These are phyloP conservation scores for Penicillium sp. DNA, from an alignment of 2,329 filamentous ascomycete species.

Conservation along the genomic window DNA sequence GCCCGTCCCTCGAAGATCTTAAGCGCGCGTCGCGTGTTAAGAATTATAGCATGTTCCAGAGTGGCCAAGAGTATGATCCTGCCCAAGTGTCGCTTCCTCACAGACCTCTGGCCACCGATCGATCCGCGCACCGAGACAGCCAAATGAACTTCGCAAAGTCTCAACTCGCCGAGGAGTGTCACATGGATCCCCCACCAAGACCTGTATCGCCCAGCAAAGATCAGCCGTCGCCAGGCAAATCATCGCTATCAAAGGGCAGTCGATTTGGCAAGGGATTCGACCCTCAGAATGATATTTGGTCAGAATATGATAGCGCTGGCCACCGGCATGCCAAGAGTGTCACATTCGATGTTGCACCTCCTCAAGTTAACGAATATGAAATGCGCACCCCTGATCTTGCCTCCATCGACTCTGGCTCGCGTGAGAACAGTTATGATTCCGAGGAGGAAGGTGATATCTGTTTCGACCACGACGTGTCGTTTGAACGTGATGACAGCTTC, in stretches of 20 bases:
- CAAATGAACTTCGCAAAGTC: conserved; percentile 70
- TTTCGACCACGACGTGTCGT: conserved; percentile 58
- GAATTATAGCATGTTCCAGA: conserved; percentile 96
- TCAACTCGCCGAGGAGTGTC: conserved; percentile 24
- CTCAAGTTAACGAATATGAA: conserved; percentile 96
- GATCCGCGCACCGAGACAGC: conserved; percentile 60
- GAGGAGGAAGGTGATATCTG: conserved; percentile 70
- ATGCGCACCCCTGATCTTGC: conserved; percentile 97
- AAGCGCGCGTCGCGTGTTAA: conserved; percentile 94
- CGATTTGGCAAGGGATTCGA: conserved; percentile 64
- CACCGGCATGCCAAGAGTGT: conserved; percentile 94
- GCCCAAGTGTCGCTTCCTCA: conserved; percentile 75
- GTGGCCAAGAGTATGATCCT: conserved; percentile 90
- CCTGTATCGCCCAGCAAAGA: conserved; percentile 66
- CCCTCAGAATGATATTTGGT: conserved; percentile 68
- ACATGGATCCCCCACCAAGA: conserved; percentile 27
- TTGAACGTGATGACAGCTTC: conserved; percentile 81
- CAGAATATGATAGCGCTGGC: conserved; percentile 58
- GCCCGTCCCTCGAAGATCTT: conserved; percentile 91
- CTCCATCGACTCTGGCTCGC: conserved; percentile 82
- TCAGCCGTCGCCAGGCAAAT: conserved; percentile 80
- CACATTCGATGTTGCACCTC: conserved; percentile 91
- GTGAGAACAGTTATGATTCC: conserved; percentile 90
- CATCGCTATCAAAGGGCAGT: conserved; percentile 71
- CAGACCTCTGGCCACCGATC: conserved; percentile 70